phyloP scores from a whole-genome alignment of 495 filamentous ascomycete species.

The Podospora australis region DNA sequence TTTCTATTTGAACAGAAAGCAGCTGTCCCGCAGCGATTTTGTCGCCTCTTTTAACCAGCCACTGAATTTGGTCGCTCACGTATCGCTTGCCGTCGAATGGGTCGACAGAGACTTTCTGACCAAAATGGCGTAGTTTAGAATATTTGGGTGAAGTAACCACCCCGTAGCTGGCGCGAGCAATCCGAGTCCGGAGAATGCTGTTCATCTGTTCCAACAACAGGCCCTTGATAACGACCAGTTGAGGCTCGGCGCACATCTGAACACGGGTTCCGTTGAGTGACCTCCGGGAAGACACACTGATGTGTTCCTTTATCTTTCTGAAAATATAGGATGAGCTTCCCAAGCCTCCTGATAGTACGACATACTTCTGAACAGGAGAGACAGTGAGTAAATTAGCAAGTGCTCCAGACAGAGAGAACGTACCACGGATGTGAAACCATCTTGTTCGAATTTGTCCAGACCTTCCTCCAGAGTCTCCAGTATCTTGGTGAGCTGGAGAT shows the following conservation, averaged over 20 bases:
- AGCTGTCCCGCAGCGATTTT: slow-evolving; percentile 28
- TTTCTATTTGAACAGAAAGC: slow-evolving; percentile 35
- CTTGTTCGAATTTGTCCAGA: slow-evolving; percentile 43
- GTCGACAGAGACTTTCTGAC: slow-evolving; percentile 37
- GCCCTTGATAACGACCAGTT: slow-evolving; percentile 53
- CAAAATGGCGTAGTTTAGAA: slow-evolving; percentile 37
- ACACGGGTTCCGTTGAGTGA: slow-evolving; percentile 39
- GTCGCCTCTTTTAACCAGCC: slow-evolving; percentile 50
- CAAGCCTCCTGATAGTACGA: slow-evolving; percentile 59
- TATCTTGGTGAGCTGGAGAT: slow-evolving; percentile 49
- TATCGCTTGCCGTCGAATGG: slow-evolving; percentile 38
- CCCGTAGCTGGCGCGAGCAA: slow-evolving; percentile 52
- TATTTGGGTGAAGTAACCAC: slow-evolving; percentile 45
- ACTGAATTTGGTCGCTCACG: slow-evolving; percentile 48
- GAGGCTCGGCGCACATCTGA: slow-evolving; percentile 47
- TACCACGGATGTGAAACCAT: slow-evolving; percentile 39
- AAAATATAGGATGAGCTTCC: slow-evolving; percentile 59
- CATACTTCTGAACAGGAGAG: slow-evolving; percentile 38
- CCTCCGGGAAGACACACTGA: slow-evolving; percentile 27
- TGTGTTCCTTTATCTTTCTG: slow-evolving; percentile 36
- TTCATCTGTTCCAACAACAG: slow-evolving; percentile 50
- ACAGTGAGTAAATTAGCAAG: no score
- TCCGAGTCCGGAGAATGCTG: slow-evolving; percentile 41
- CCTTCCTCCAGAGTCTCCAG: slow-evolving; percentile 48
- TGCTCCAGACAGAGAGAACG: slow-evolving; percentile 9